Conservation (phyloP, 352 stramenopile species). For the Peronosclerospora sorghi region DNA sequence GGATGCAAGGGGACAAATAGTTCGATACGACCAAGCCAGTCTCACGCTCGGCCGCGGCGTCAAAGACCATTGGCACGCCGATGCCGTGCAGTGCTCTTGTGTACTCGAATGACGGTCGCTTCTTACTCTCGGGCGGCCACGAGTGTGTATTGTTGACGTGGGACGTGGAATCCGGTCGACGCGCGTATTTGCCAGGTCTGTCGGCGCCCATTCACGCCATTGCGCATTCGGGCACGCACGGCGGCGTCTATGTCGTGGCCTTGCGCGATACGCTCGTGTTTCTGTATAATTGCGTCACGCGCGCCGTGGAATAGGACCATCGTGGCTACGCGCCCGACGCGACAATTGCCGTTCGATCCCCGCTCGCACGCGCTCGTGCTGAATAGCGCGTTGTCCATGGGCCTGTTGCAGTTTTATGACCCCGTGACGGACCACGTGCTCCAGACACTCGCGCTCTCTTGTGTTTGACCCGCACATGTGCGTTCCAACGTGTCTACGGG, state of each 20-base stretch:
- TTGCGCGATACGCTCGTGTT: constrained; percentile 63
- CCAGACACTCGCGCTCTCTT: constrained; percentile 42
- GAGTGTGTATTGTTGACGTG: constrained; percentile 83
- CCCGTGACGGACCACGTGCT: constrained; percentile 71
- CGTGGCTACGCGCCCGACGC: constrained; percentile 47
- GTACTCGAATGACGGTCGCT: constrained; percentile 70
- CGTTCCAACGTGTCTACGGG: constrained; percentile 36
- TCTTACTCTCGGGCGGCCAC: constrained; percentile 72
- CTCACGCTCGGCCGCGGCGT: too few relatives aligned
- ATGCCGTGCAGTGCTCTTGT: constrained; percentile 57
- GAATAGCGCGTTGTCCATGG: constrained; percentile 47
- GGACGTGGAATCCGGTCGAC: constrained; percentile 68
- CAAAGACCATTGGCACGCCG: constrained; percentile 82
- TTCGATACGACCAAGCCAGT: constrained; percentile 39
- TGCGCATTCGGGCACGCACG: constrained; percentile 29
- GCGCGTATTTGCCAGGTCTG: constrained; percentile 68
- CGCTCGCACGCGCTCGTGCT: constrained; percentile 46
- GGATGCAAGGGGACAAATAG: constrained; percentile 54
- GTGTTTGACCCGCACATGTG: constrained; percentile 38
- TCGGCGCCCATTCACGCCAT: constrained; percentile 49
- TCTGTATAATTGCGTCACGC: constrained; percentile 74
- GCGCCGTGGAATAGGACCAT: constrained; percentile 63
- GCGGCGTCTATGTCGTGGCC: constrained; percentile 47
- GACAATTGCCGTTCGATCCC: constrained; percentile 51
- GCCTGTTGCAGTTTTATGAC: constrained; percentile 74